Base-by-base conservation (phyloP, 768 basidiomycete genomes). In the Dacryopinax primogenitus region DNA sequence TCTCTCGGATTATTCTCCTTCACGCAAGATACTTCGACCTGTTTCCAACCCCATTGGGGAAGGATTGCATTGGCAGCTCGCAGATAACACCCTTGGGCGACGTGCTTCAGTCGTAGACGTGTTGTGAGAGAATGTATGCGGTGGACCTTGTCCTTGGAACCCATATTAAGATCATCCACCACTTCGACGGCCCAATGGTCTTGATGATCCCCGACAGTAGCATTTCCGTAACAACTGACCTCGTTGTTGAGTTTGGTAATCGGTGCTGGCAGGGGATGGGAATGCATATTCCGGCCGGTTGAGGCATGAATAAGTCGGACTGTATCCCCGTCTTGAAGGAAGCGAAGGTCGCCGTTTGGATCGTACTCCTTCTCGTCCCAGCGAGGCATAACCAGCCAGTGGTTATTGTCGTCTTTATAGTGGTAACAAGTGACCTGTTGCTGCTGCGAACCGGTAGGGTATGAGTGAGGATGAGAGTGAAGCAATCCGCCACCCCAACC, bases 351-450 rank as follows among this genome's bases (percentile, higher is more conserved):
- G 62, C 80, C 84, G 63, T 88, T 81, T 2, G 83, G 83, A 70
- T 91, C 81, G 71, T 87, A 83, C 0, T 74, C 72, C 0, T 83
- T 78, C 66, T 87, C 84, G 34, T 87, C 83, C 96, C 95, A 97
- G 0, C 78, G 79, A 4, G 92, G 92, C 1, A 86, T 78, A 68
- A 98, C 73, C 18, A 77, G 71, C 88, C 92, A 98, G 47, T 97
- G 81, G 77, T 99, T 99, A 81, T 99, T 99, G 61, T 86, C 85
- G 72, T 98, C 96, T 77, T 96, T 97, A 83, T 99, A 98, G 77
- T 99, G 96, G 74, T 98, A 99, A 76, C 96, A 99, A 0, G 96
- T 98, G 2, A 98, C 86, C 75, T 99, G 96, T 71, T 98, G 96
- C 73, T 98, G 96, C 65, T 78, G 78, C 0, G 93, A 96, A 13